Percentiles rank a stretch among this genome's conserved stretches.
Evolutionary conservation across 2,329 filamentous ascomycete species (phyloP).

Genomic region (Penicillium hesseltinei): DNA sequence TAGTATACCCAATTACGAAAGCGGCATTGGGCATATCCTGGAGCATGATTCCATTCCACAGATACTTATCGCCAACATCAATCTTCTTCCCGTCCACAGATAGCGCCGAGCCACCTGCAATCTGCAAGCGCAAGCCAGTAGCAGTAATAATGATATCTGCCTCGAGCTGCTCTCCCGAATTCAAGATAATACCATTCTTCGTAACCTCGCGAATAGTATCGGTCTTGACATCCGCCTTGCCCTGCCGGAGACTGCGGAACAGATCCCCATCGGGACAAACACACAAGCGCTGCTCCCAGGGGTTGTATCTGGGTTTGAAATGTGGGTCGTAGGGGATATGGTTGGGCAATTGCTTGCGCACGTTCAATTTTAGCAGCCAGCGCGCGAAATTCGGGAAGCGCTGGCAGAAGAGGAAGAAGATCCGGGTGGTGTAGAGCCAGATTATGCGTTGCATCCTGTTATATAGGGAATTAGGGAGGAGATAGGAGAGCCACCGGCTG

Average conservation of each 20-base stretch:
- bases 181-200: slow-evolving; percentile 49
- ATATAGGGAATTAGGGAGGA: slow-evolving; percentile 39
- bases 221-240: slow-evolving; percentile 55
- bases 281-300: slow-evolving; percentile 75
- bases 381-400: slow-evolving; percentile 53
- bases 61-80: slow-evolving; percentile 35
- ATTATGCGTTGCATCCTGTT: slow-evolving; percentile 45
- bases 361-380: slow-evolving; percentile 47
- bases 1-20: slow-evolving; percentile 45
- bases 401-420: slow-evolving; percentile 55
- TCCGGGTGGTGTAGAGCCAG: slow-evolving; percentile 48
- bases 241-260: slow-evolving; percentile 52
- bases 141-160: slow-evolving; percentile 48
- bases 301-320: slow-evolving; percentile 64
- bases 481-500: slow-evolving; percentile 21
- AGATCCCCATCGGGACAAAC: slow-evolving; percentile 63
- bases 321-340: slow-evolving; percentile 58
- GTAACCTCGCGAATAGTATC: slow-evolving; percentile 55
- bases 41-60: slow-evolving; percentile 47
- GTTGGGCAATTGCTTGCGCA: slow-evolving; percentile 53
- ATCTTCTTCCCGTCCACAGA: slow-evolving; percentile 40
- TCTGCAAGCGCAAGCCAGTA: slow-evolving; percentile 44
- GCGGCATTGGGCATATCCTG: slow-evolving; percentile 46
- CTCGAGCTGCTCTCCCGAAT: slow-evolving; percentile 42
- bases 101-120: slow-evolving; percentile 39